Conservation (phyloP, 1,284 basidiomycete genomes). For the Dichomitus squalens region DNA sequence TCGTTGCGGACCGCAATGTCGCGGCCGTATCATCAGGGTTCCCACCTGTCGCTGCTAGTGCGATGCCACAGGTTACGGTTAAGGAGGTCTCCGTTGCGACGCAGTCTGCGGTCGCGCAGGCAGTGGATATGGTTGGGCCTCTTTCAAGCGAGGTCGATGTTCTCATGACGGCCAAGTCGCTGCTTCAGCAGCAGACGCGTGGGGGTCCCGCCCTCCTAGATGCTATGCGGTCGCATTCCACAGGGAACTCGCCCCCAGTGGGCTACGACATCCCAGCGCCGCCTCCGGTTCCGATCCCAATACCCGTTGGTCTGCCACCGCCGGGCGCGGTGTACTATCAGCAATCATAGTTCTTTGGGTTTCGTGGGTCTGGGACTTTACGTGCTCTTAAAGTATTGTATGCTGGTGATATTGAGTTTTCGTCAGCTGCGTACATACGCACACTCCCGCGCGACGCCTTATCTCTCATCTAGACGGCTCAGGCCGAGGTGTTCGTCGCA, state of each 20-base stretch:
- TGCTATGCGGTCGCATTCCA: slow-evolving; percentile 28
- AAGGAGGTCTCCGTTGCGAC: slow-evolving; percentile 78
- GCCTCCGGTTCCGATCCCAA: slow-evolving; percentile 1
- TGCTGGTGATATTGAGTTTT: slow-evolving; percentile 14
- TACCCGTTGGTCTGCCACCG: slow-evolving; percentile 6
- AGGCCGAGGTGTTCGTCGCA: neutral
- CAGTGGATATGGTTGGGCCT: slow-evolving; percentile 64
- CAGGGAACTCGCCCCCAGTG: slow-evolving; percentile 25
- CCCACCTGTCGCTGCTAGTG: slow-evolving; percentile 38
- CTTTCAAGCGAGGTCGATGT: slow-evolving; percentile 68
- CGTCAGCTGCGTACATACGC: neutral
- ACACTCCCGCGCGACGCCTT: neutral
- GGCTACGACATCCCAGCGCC: slow-evolving; percentile 18
- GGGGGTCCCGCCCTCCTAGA: slow-evolving; percentile 21
- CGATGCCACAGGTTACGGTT: slow-evolving; percentile 62
- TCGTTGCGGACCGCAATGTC: slow-evolving; percentile 55
- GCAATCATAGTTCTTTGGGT: slow-evolving; percentile 11
- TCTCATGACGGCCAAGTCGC: slow-evolving; percentile 64
- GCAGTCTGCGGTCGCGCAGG: slow-evolving; percentile 69
- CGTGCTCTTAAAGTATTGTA: slow-evolving; percentile 8
- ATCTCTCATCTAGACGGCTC: neutral
- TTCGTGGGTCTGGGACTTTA: slow-evolving; percentile 11
- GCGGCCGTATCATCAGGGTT: slow-evolving; percentile 45
- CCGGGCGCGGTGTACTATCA: slow-evolving; percentile 24
- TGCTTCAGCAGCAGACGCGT: slow-evolving; percentile 51